These are phyloP conservation scores for Nicotiana rustica DNA, from an alignment of 305 asterid genomes.

Conservation along the genomic window DNA sequence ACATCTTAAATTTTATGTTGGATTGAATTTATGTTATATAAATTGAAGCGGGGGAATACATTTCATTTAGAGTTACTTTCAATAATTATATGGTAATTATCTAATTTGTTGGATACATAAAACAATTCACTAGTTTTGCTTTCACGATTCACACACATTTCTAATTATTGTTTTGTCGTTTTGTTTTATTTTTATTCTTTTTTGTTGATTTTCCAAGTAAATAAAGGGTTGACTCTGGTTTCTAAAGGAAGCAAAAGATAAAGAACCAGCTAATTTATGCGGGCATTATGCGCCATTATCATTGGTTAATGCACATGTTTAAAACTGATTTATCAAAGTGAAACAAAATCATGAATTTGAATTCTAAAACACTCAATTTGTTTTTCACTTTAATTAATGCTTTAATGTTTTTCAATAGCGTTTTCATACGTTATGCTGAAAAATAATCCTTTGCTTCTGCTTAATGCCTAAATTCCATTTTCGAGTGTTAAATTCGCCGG, in stretches of 20 bases:
- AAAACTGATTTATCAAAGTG: neutral
- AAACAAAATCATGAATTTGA: slow-evolving; percentile 22
- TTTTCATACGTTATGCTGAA: neutral
- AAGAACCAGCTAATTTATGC: slow-evolving; percentile 4
- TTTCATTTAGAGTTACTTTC: neutral
- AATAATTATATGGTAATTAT: neutral
- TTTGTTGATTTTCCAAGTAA: neutral
- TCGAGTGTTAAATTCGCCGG: neutral
- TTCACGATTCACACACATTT: slow-evolving; percentile 12
- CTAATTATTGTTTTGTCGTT: neutral
- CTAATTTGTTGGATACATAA: neutral
- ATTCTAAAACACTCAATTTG: slow-evolving; percentile 13
- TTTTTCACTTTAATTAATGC: neutral
- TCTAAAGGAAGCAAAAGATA: slow-evolving; percentile 8
- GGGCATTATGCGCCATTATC: neutral
- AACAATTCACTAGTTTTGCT: neutral
- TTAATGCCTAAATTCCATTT: neutral
- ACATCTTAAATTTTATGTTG: neutral
- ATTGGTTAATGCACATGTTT: slow-evolving; percentile 20
- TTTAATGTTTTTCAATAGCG: neutral
- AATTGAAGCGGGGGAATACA: neutral
- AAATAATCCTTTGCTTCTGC: neutral
- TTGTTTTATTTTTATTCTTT: neutral
- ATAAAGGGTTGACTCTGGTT: neutral
- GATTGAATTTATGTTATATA: neutral